Percentiles rank a stretch among this genome's conserved stretches.
phyloP scores from a whole-genome alignment of 371 early-diverging fungal species.

The Choanephora cucurbitarum region DNA sequence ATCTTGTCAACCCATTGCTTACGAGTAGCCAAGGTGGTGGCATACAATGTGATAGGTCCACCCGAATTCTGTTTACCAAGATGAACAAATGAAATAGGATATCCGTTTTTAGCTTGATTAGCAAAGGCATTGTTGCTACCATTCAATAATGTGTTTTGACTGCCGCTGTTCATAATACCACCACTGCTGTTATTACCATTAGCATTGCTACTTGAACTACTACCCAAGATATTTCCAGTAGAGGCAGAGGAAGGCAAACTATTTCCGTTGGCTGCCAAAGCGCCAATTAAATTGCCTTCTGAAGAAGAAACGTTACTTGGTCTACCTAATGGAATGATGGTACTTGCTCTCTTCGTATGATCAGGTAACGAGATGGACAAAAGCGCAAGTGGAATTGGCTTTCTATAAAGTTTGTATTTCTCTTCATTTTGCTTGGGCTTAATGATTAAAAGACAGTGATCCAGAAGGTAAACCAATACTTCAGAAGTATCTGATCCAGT shows the following conservation, averaged over 20 bases:
- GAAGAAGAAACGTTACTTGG: constrained; percentile 22
- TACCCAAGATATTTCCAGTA: background rate
- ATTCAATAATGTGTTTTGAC: background rate
- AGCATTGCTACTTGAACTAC: background rate
- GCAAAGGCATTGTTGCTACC: background rate
- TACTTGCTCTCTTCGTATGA: constrained; percentile 40
- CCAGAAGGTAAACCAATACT: constrained; percentile 80
- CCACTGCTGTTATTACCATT: background rate
- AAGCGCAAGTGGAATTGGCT: constrained; percentile 78
- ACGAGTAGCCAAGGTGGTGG: constrained; percentile 70
- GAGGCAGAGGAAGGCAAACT: background rate
- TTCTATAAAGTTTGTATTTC: constrained; percentile 43
- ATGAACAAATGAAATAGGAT: constrained; percentile 73
- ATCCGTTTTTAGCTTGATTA: constrained; percentile 42
- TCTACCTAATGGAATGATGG: constrained; percentile 41
- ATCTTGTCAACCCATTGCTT: constrained; percentile 86
- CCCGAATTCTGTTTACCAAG: constrained; percentile 72
- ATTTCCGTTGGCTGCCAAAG: background rate
- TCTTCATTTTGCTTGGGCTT: constrained; percentile 55
- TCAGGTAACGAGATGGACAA: constrained; percentile 68
- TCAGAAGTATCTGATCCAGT: constrained; percentile 69
- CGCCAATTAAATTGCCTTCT: constrained; percentile 2
- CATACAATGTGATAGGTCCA: constrained; percentile 70
- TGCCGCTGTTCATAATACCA: constrained; percentile 8
- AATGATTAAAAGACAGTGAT: constrained; percentile 82